Evolutionary conservation across 164 flowering plant genomes (phyloP).

Genomic region (Nelumbo lutea): DNA sequence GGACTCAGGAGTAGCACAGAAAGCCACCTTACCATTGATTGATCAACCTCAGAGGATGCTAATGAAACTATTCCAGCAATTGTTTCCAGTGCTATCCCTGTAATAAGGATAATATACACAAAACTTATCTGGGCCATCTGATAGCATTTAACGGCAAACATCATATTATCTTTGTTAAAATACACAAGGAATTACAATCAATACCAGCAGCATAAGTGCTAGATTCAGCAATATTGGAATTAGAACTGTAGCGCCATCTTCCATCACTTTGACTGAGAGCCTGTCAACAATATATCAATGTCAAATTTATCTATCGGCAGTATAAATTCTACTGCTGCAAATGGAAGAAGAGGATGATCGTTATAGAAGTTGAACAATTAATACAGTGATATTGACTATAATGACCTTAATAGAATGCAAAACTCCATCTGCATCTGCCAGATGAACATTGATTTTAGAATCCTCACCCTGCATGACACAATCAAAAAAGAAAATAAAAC

Average conservation of each 20-base stretch:
- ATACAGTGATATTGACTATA: background rate
- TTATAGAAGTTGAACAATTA: background rate
- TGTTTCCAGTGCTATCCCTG: conserved; percentile 87
- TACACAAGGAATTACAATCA: background rate
- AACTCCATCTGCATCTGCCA: conserved; percentile 66
- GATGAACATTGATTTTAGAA: conserved; percentile 37
- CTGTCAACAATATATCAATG: conserved; percentile 31
- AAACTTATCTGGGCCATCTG: background rate
- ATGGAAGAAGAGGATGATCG: background rate
- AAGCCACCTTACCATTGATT: conserved; percentile 52
- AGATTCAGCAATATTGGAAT: conserved; percentile 70
- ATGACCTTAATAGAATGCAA: conserved; percentile 87
- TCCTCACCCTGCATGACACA: conserved; percentile 48
- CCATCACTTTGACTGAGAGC: conserved; percentile 97
- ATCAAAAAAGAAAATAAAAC: background rate
- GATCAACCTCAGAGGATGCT: conserved; percentile 71
- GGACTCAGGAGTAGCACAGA: background rate
- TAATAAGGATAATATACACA: conserved; percentile 10
- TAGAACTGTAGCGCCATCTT: conserved; percentile 80
- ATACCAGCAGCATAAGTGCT: conserved; percentile 91
- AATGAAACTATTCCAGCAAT: conserved; percentile 80
- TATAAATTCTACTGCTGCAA: background rate
- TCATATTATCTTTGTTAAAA: background rate
- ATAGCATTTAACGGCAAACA: background rate
- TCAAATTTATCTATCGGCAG: background rate